Base-by-base conservation (phyloP, 306 rosid genomes). In the Cercis canadensis region DNA sequence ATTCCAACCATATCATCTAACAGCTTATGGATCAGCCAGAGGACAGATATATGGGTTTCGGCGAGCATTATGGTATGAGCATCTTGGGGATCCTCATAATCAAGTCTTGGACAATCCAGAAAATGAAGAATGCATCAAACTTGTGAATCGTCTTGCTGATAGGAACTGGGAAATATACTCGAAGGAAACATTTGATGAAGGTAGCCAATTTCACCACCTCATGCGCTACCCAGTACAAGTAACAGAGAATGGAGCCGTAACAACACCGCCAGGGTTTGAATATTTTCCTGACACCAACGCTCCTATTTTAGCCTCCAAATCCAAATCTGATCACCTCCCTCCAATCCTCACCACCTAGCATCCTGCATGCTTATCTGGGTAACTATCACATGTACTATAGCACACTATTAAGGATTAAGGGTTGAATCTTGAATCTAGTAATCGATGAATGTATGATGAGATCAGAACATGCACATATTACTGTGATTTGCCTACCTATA, bases 21-120 rank as follows among this genome's bases (percentile, higher is more conserved):
- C 84, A 43, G 50, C 72, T 3, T 10, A 47, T 5, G 73, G 70
- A 8, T 74, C 65, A 58, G 72, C 90, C 0, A 87, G 62, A 57
- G 97, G 95, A 12, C 79, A 87, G 11, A 89, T 89, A 12, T 63
- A 63, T 43, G 96, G 85, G 33, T 86, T 94, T 55, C 67, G 97
- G 63, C 46, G 78, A 44, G 67, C 90, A 65, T 77, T 94, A 15
- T 89, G 96, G 99, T 49, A 18, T 58, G 96, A 94, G 43, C 96
- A 94, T 72, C 79, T 91, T n/a, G 86, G 81, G 4, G 6, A 53
- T 63, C 3, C 16, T 6, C 11, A 73, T 32, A 39, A 39, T 0
- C 8, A 53, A 54, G 40, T n/a, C 11, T 47, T 65, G 31, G 57
- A 65, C 4, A 29, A 65, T 15, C 70, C 59, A 34, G 59, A 50